These are phyloP conservation scores for Ogataea ganodermae DNA, from an alignment of 805 yeast genomes.

Conservation along the genomic window DNA sequence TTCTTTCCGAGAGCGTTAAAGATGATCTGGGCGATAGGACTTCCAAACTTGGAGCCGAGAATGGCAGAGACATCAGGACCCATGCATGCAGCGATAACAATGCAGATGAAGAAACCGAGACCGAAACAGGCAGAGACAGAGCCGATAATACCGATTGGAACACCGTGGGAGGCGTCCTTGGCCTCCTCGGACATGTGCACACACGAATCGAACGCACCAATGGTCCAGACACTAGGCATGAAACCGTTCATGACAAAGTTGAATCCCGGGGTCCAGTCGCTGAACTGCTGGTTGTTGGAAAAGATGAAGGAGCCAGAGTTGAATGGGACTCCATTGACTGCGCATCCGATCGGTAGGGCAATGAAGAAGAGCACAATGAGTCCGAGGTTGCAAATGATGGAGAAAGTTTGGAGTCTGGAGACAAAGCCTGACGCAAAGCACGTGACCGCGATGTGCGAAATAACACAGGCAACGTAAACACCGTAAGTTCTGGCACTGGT, in stretches of 20 bases:
- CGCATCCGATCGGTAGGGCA: slow-evolving; percentile 48
- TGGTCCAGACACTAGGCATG: slow-evolving; percentile 55
- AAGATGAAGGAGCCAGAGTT: slow-evolving; percentile 40
- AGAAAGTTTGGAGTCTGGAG: slow-evolving; percentile 43
- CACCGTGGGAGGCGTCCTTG: slow-evolving; percentile 42
- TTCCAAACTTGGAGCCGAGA: slow-evolving; percentile 38
- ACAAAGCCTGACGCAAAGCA: slow-evolving; percentile 42
- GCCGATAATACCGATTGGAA: slow-evolving; percentile 50
- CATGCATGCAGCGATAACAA: slow-evolving; percentile 38
- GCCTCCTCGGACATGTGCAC: slow-evolving; percentile 55
- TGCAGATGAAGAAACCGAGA: slow-evolving; percentile 45
- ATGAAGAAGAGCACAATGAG: slow-evolving; percentile 43
- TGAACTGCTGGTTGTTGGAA: slow-evolving; percentile 35
- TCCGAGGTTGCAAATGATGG: slow-evolving; percentile 40
- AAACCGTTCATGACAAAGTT: slow-evolving; percentile 41
- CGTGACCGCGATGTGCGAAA: slow-evolving; percentile 41
- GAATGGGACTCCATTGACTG: slow-evolving; percentile 27
- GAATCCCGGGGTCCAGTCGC: slow-evolving; percentile 43
- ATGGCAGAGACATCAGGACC: slow-evolving; percentile 37
- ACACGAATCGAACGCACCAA: slow-evolving; percentile 53
- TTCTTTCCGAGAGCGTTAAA: slow-evolving; percentile 48
- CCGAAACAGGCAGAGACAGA: slow-evolving; percentile 44
- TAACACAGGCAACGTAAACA: slow-evolving; percentile 44
- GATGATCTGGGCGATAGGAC: slow-evolving; percentile 50
- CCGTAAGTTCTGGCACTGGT: slow-evolving; percentile 44